These are phyloP conservation scores for Bothriochloa decipiens DNA, from an alignment of 176 grass and related monocot genomes.

Conservation along the genomic window DNA sequence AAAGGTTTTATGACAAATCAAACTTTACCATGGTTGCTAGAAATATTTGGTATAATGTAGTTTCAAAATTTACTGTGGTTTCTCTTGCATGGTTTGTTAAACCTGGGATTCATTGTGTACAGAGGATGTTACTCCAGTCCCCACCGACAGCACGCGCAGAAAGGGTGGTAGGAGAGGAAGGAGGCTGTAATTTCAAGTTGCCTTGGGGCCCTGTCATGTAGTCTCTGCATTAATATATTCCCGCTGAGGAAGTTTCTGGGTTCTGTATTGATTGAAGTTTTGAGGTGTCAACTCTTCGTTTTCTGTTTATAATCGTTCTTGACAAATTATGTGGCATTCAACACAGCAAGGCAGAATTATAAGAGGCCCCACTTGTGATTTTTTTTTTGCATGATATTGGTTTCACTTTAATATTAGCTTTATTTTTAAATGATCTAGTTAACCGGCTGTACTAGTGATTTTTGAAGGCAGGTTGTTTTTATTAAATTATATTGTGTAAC, in stretches of 20 bases:
- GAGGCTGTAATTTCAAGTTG: conserved; percentile 42
- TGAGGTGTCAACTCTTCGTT: neutral
- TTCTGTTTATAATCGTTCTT: neutral
- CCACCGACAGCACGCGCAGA: conserved; percentile 60
- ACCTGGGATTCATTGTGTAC: neutral
- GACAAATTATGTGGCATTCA: neutral
- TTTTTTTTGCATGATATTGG: too few relatives aligned
- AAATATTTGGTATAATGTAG: neutral
- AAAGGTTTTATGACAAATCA: neutral
- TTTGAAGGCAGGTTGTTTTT: too few relatives aligned
- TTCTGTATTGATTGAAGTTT: neutral
- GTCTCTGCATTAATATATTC: too few relatives aligned
- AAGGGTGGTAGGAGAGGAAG: conserved; percentile 70
- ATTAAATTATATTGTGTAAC: too few relatives aligned
- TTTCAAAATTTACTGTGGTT: neutral
- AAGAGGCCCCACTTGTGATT: neutral
- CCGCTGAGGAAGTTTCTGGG: neutral
- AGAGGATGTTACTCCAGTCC: conserved; percentile 68
- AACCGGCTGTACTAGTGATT: too few relatives aligned
- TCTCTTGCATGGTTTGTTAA: neutral
- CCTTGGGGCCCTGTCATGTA: neutral
- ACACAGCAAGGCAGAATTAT: neutral
- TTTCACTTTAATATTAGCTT: too few relatives aligned
- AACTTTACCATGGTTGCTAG: neutral
- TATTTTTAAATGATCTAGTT: too few relatives aligned